A percentile compares a stretch with the other conserved stretches of the same genome.
These are phyloP conservation scores for Papiliotrema flavescens DNA, from an alignment of 1,284 basidiomycete species.

Conservation along the genomic window DNA sequence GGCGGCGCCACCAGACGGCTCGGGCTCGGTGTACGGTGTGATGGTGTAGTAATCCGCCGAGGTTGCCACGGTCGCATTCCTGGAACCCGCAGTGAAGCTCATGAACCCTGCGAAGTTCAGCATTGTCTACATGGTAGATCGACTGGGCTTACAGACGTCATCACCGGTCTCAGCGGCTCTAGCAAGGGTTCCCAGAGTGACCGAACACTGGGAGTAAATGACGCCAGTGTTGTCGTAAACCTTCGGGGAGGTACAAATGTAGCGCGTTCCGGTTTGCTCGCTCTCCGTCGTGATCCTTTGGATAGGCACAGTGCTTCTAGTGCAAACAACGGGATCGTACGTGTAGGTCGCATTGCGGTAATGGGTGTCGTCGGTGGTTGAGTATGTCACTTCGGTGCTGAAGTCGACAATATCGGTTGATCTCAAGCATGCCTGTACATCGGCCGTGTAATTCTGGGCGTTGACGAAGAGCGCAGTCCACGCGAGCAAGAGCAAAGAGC, in stretches of 20 bases:
- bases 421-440: too few species aligned
- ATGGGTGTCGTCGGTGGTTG: neutral
- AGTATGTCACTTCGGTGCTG: neutral
- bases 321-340: neutral
- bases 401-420: too few species aligned
- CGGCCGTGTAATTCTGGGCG: too few species aligned
- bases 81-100: neutral
- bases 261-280: neutral
- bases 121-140: neutral
- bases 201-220: neutral
- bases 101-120: neutral
- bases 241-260: neutral
- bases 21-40: neutral
- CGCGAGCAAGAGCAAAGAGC: too few species aligned
- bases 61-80: neutral
- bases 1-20: neutral
- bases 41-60: neutral
- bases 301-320: neutral
- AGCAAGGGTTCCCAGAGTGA: neutral
- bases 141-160: neutral
- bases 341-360: neutral
- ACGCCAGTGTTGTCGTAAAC: neutral
- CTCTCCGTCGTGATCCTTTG: neutral
- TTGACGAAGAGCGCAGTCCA: too few species aligned
- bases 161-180: neutral